Evolutionary conservation across 1,284 basidiomycete genomes (phyloP).

Genomic region (Tilletia horrida): DNA sequence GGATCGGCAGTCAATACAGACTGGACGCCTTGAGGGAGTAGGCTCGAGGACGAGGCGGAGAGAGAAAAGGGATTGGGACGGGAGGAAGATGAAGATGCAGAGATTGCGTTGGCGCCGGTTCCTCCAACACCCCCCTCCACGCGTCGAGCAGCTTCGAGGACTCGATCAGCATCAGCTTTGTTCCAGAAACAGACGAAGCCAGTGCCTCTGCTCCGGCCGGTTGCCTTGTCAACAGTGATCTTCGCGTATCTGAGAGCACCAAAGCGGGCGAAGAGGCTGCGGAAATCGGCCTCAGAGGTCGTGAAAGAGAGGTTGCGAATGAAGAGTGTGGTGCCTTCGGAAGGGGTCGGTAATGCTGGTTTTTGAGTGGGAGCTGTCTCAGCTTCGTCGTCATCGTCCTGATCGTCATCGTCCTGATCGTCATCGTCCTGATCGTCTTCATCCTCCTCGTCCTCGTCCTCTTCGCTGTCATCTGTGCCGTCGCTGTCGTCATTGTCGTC

Average conservation of each 20-base stretch:
- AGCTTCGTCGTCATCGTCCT: slow-evolving; percentile 17
- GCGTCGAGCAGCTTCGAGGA: slow-evolving; percentile 68
- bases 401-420: slow-evolving; percentile 51
- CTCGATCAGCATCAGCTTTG: slow-evolving; percentile 79
- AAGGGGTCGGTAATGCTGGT: slow-evolving; percentile 39
- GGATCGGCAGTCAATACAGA: slow-evolving; percentile 76
- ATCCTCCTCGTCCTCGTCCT: slow-evolving; percentile 35
- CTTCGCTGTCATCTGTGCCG: slow-evolving; percentile 23
- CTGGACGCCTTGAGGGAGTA: background rate
- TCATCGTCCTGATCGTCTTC: slow-evolving; percentile 56
- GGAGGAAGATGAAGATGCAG: slow-evolving; percentile 21
- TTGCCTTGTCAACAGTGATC: slow-evolving; percentile 79
- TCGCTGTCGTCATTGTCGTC: slow-evolving; percentile 63
- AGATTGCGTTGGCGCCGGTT: slow-evolving; percentile 22
- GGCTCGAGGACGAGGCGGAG: background rate
- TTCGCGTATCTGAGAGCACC: slow-evolving; percentile 90
- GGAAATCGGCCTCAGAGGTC: slow-evolving; percentile 59
- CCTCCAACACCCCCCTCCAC: slow-evolving; percentile 41
- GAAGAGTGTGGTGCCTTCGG: slow-evolving; percentile 80
- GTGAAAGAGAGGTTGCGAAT: slow-evolving; percentile 90
- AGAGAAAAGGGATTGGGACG: slow-evolving; percentile 44
- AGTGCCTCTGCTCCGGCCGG: slow-evolving; percentile 77
- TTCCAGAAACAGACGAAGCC: slow-evolving; percentile 99
- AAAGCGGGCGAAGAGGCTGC: slow-evolving; percentile 61
- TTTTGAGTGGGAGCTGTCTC: slow-evolving; percentile 24